Conservation (phyloP, 2,329 filamentous ascomycete genomes). For the Torrubiellomyces zombiae region DNA sequence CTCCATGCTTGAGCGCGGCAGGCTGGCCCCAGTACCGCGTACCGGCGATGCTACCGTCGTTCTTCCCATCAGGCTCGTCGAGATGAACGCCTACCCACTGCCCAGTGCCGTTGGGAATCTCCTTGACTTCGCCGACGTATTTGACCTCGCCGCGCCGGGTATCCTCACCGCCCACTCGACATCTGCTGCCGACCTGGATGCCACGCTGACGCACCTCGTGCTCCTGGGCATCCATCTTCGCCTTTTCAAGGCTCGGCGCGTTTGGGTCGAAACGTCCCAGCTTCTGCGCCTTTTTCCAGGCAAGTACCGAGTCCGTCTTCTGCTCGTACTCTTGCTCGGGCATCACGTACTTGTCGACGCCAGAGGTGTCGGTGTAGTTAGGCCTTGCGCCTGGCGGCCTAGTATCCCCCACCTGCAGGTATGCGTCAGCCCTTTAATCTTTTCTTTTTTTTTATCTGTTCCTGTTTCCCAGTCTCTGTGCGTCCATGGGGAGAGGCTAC, state of each 20-base stretch:
- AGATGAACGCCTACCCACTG: conserved; percentile 60
- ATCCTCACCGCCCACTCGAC: conserved; percentile 51
- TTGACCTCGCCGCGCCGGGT: conserved; percentile 49
- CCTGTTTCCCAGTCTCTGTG: not conserved
- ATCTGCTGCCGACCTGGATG: conserved; percentile 45
- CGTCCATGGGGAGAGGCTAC: too few relatives aligned
- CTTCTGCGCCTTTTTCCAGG: conserved; percentile 91
- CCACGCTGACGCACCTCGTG: conserved; percentile 55
- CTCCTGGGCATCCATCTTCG: conserved; percentile 51
- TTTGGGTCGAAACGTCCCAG: conserved; percentile 90
- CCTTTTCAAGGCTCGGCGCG: conserved; percentile 55
- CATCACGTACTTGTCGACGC: conserved; percentile 81
- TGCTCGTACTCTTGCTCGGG: conserved; percentile 73
- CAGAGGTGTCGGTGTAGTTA: conserved; percentile 67
- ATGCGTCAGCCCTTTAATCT: too few relatives aligned
- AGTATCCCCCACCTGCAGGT: conserved; percentile 64
- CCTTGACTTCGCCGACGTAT: conserved; percentile 58
- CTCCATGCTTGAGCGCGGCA: conserved; percentile 51
- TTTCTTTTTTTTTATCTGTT: not conserved
- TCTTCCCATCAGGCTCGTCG: conserved; percentile 70
- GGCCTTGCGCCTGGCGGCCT: conserved; percentile 58
- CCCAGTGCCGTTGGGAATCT: conserved; percentile 50
- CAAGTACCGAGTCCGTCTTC: conserved; percentile 73
- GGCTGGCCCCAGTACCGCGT: conserved; percentile 54
- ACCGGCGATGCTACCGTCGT: conserved; percentile 55